These are phyloP conservation scores for Fremontodendron californicum DNA, from an alignment of 345 rosid genomes.

Conservation along the genomic window DNA sequence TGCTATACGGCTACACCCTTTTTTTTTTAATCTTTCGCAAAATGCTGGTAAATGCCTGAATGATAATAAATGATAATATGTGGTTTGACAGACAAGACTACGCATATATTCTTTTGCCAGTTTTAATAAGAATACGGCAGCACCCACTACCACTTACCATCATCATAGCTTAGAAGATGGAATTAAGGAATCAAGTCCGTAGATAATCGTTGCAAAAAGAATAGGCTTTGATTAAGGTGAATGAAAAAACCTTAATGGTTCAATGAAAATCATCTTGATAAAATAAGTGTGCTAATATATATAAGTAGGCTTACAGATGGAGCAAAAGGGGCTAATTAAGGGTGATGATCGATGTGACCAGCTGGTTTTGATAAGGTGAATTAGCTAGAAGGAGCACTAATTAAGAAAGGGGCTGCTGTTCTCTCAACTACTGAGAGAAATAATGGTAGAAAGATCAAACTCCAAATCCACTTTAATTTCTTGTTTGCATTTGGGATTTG, in stretches of 20 bases:
- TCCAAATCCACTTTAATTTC: not conserved
- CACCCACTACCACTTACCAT: too few species aligned
- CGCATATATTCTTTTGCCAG: too few species aligned
- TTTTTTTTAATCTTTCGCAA: not conserved
- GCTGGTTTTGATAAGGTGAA: not conserved
- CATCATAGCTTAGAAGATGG: too few species aligned
- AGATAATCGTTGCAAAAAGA: too few species aligned
- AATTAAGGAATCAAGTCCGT: too few species aligned
- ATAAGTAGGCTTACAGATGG: not conserved
- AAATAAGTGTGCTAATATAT: too few species aligned
- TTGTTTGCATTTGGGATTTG: not conserved
- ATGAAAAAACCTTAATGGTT: too few species aligned
- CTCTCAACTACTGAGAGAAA: not conserved
- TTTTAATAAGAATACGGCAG: too few species aligned
- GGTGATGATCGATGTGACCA: not conserved
- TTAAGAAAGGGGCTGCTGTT: not conserved
- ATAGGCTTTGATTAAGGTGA: too few species aligned
- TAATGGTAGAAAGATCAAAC: not conserved
- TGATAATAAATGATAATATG: not conserved
- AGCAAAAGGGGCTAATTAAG: not conserved
- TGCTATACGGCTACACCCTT: too few species aligned
- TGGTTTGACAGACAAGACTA: too few species aligned
- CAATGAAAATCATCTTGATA: too few species aligned
- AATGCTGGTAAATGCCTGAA: not conserved
- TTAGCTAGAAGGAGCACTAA: not conserved